phyloP scores from a whole-genome alignment of 2,329 filamentous ascomycete genomes.

The Colletotrichum liaoningense region DNA sequence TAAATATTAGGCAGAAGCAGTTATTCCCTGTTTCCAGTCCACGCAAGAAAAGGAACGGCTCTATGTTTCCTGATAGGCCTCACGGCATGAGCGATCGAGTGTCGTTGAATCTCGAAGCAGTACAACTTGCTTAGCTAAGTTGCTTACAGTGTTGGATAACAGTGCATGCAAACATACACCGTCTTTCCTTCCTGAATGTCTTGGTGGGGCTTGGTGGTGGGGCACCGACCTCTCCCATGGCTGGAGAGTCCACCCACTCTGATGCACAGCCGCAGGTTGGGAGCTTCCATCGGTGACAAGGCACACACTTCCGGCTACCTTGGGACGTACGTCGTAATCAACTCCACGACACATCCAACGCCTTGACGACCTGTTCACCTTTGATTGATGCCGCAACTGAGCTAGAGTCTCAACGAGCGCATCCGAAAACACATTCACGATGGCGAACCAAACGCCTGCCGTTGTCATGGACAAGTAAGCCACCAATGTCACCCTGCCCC shows the following conservation, averaged over 20 bases:
- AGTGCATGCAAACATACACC: background rate
- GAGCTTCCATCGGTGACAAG: slow-evolving; percentile 37
- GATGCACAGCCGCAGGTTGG: slow-evolving; percentile 38
- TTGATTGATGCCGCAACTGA: slow-evolving; percentile 26
- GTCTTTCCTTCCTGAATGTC: slow-evolving; percentile 4
- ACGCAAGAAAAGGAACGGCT: background rate
- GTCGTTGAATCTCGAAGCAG: background rate
- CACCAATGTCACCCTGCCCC: slow-evolving; percentile 43
- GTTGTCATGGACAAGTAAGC: slow-evolving; percentile 99
- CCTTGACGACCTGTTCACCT: slow-evolving; percentile 16
- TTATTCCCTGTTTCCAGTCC: background rate
- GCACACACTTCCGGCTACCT: slow-evolving; percentile 36
- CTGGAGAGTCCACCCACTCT: slow-evolving; percentile 33
- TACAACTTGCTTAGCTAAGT: slow-evolving; percentile 17
- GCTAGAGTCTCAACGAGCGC: slow-evolving; percentile 28
- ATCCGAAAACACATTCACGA: slow-evolving; percentile 50
- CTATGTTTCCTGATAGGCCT: background rate
- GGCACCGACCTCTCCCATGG: slow-evolving; percentile 35
- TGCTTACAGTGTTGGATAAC: background rate
- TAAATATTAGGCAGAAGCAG: background rate
- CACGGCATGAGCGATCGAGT: background rate
- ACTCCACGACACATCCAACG: slow-evolving; percentile 30
- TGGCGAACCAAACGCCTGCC: slow-evolving; percentile 99
- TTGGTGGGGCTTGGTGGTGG: slow-evolving; percentile 33
- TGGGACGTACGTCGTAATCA: slow-evolving; percentile 37